phyloP scores from a whole-genome alignment of 805 yeast genomes.

The Candida odintsovae region DNA sequence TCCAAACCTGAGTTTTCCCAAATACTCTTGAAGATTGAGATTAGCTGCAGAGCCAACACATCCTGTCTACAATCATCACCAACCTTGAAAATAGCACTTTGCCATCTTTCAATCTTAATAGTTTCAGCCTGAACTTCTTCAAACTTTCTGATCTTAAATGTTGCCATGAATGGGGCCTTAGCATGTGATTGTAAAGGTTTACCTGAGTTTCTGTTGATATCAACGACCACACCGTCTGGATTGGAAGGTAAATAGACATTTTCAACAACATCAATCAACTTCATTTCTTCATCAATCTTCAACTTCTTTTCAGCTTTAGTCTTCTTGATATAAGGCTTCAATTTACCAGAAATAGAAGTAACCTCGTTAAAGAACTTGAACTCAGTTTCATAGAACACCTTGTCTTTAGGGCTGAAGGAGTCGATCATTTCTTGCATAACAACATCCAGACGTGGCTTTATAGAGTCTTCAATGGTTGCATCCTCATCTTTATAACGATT shows the following conservation, averaged over 20 bases:
- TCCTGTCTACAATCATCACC: conserved; percentile 99
- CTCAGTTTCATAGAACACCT: conserved; percentile 69
- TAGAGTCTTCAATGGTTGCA: conserved; percentile 65
- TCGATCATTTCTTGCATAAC: conserved; percentile 61
- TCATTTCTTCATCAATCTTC: conserved; percentile 96
- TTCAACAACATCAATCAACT: conserved; percentile 58
- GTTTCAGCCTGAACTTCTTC: conserved; percentile 36
- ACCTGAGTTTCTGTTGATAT: conserved; percentile 88
- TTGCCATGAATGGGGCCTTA: conserved; percentile 97
- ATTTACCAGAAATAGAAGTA: conserved; percentile 88
- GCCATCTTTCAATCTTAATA: conserved; percentile 65
- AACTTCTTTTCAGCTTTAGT: conserved; percentile 94
- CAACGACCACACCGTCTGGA: conserved; percentile 92
- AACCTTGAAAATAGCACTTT: conserved; percentile 95
- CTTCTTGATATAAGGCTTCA: conserved; percentile 90
- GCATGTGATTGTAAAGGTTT: conserved; percentile 97
- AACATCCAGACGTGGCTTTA: conserved; percentile 78
- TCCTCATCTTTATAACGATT: conserved; percentile 90
- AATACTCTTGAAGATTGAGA: conserved; percentile 85
- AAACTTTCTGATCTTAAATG: conserved; percentile 73
- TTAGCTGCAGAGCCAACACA: conserved; percentile 85
- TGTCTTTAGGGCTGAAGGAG: conserved; percentile 56
- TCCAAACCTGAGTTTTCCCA: conserved; percentile 89
- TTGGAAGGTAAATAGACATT: conserved; percentile 94
- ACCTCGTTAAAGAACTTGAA: conserved; percentile 87